These are phyloP conservation scores for Castanea crenata DNA, from an alignment of 306 rosid species.

Conservation along the genomic window DNA sequence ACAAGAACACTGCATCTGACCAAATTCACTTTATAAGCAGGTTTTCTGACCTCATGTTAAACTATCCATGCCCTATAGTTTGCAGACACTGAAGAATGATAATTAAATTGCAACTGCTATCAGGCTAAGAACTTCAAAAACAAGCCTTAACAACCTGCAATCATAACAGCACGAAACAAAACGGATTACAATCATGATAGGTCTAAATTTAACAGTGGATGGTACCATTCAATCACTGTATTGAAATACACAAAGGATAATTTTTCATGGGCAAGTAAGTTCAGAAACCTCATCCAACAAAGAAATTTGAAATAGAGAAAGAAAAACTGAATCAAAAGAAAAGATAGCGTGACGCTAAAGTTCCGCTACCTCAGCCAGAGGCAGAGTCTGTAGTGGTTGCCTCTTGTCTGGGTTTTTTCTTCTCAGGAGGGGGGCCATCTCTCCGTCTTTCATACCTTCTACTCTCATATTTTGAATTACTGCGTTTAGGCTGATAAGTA, in stretches of 20 bases:
- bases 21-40: constrained; percentile 16
- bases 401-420: constrained; percentile 61
- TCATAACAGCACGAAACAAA: constrained; percentile 5
- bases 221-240: not conserved
- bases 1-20: constrained; percentile 8
- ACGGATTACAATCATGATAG: not conserved
- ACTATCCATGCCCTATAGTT: constrained; percentile 7
- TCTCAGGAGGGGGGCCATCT: constrained; percentile 91
- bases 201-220: not conserved
- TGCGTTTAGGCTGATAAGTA: constrained; percentile 84
- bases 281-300: not conserved
- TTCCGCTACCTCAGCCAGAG: constrained; percentile 58
- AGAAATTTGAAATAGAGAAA: not conserved
- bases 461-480: constrained; percentile 73
- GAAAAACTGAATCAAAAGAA: not conserved
- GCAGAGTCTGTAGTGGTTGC: constrained; percentile 61
- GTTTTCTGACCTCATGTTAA: constrained; percentile 11
- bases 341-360: not conserved
- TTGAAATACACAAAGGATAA: not conserved
- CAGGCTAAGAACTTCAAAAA: constrained; percentile 7
- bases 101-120: not conserved
- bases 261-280: not conserved
- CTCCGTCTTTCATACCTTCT: constrained; percentile 87
- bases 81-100: not conserved
- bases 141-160: constrained; percentile 28